Evolutionary conservation across 148 eudicot genomes (phyloP).

Genomic region (Linanthus parryae): DNA sequence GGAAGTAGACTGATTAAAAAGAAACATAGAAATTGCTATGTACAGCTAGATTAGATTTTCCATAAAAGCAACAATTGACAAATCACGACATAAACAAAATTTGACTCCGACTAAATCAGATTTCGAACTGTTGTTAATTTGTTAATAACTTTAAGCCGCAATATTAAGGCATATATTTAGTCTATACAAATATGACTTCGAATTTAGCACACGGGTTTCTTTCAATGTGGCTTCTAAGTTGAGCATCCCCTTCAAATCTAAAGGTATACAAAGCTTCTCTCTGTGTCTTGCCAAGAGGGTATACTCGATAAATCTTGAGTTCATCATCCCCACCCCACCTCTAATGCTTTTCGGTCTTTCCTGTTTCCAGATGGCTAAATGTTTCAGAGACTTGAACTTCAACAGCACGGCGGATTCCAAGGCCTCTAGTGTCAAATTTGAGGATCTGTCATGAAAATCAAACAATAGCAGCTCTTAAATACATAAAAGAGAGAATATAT

Average conservation of each 20-base stretch:
- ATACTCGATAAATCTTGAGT: conserved; percentile 63
- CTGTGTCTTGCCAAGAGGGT: conserved; percentile 84
- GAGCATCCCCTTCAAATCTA: conserved; percentile 45
- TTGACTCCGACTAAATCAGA: no score
- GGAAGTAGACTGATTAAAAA: no score
- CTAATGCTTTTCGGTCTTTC: conserved; percentile 81
- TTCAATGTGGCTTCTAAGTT: conserved; percentile 47
- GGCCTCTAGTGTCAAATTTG: conserved; percentile 58
- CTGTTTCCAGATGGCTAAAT: conserved; percentile 77
- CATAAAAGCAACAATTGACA: no score
- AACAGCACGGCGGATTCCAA: conserved; percentile 50
- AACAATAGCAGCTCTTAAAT: no score
- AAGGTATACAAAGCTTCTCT: conserved; percentile 78
- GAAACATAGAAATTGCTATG: no score
- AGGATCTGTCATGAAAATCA: no score
- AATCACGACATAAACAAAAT: no score
- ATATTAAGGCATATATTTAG: no score
- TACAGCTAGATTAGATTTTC: no score
- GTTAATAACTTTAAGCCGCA: no score
- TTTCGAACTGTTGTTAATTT: no score
- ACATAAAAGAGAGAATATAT: no score
- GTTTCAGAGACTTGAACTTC: conserved; percentile 51
- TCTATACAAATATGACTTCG: conserved; percentile 78
- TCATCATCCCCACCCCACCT: conserved; percentile 52
- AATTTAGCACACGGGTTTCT: conserved; percentile 72